Evolutionary conservation across 257 asterid genomes (phyloP).

Genomic region (Orobanche coerulescens): DNA sequence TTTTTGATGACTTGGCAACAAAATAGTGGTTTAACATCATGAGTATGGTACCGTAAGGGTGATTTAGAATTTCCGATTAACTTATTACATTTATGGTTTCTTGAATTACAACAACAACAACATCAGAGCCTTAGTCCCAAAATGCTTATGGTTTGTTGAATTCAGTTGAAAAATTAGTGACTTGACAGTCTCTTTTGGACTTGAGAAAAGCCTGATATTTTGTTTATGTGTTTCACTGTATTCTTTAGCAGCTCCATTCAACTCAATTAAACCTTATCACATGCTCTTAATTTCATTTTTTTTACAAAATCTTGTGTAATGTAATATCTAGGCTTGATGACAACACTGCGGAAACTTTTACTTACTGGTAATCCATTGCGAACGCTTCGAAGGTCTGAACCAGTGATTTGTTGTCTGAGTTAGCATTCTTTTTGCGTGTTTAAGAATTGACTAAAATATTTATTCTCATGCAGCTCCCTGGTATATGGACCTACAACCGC

Average conservation of each 20-base stretch:
- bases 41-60: no score
- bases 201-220: neutral
- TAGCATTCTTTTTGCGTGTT: conserved; percentile 16
- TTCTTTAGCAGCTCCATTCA: neutral
- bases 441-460: conserved; percentile 13
- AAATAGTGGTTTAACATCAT: no score
- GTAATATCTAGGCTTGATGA: conserved; percentile 65
- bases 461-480: conserved; percentile 57
- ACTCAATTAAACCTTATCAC: neutral
- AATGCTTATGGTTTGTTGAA: neutral
- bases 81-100: neutral
- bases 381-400: conserved; percentile 75
- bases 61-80: no score
- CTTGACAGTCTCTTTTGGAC: neutral
- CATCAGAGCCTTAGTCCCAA: no score
- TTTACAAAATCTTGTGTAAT: conserved; percentile 22
- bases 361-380: conserved; percentile 89
- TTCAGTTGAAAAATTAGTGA: conserved; percentile 1
- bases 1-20: no score
- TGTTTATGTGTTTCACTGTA: neutral
- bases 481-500: conserved; percentile 86
- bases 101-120: no score
- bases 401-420: conserved; percentile 16
- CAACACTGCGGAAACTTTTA: conserved; percentile 81
- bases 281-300: neutral